Evolutionary conservation across 441 rosid genomes (phyloP).

Genomic region (Erodium chrysanthum): DNA sequence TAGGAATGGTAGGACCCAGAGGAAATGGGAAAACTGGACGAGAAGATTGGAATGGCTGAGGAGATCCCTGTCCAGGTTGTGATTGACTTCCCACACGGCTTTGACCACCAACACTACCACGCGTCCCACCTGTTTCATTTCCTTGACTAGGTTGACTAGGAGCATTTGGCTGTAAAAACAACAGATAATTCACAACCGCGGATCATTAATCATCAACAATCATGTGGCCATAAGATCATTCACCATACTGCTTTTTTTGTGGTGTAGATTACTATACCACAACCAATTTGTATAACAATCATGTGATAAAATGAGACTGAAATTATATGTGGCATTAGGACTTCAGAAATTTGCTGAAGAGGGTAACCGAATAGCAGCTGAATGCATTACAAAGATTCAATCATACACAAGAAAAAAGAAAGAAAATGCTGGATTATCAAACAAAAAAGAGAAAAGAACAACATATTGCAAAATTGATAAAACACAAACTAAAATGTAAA

Average conservation of each 20-base stretch:
- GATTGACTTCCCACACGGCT: slow-evolving; percentile 43
- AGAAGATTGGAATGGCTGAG: slow-evolving; percentile 43
- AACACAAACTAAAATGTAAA: background rate
- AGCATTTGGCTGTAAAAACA: slow-evolving; percentile 37
- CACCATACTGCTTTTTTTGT: background rate
- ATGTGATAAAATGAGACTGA: background rate
- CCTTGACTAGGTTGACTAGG: slow-evolving; percentile 43
- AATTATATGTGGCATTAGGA: background rate
- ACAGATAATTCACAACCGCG: background rate
- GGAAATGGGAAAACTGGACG: slow-evolving; percentile 70
- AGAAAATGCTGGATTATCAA: background rate
- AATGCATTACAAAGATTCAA: background rate
- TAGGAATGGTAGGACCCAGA: slow-evolving; percentile 49
- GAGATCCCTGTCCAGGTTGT: slow-evolving; percentile 36
- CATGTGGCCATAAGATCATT: background rate
- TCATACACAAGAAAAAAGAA: background rate
- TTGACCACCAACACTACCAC: slow-evolving; percentile 32
- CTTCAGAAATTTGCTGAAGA: background rate
- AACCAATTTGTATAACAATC: background rate
- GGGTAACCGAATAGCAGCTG: background rate
- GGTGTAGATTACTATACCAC: background rate
- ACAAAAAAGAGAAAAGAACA: background rate
- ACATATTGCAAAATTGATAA: background rate
- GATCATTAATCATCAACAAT: background rate
- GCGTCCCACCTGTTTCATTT: slow-evolving; percentile 37